These are phyloP conservation scores for Arachis hypogaea DNA, from an alignment of 306 rosid genomes.

Conservation along the genomic window DNA sequence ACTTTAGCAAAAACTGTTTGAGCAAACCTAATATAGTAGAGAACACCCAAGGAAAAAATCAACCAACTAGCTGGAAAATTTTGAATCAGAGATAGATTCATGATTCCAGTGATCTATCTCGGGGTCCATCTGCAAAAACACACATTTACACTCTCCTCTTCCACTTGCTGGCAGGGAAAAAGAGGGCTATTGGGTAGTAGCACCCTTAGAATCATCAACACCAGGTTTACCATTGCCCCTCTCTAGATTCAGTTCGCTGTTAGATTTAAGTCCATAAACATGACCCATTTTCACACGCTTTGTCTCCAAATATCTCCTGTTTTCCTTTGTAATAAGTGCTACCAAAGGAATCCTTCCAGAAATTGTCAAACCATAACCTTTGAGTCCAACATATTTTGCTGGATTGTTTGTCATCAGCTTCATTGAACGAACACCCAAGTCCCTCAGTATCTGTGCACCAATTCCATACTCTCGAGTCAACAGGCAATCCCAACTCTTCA, in stretches of 20 bases:
- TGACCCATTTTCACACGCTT: conserved; percentile 85
- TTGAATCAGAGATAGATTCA: conserved; percentile 15
- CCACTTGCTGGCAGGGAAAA: neutral
- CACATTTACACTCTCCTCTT: too few species aligned
- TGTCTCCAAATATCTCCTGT: conserved; percentile 74
- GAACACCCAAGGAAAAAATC: conserved; percentile 38
- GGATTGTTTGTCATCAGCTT: conserved; percentile 94
- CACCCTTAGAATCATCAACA: conserved; percentile 45
- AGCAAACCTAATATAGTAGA: conserved; percentile 8
- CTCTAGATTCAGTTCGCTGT: conserved; percentile 42
- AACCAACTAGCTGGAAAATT: conserved; percentile 26
- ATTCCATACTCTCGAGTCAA: conserved; percentile 96
- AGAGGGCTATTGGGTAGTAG: conserved; percentile 37
- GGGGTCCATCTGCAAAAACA: neutral
- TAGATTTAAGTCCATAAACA: conserved; percentile 53
- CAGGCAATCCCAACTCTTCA: conserved; percentile 92
- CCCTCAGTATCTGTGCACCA: conserved; percentile 89
- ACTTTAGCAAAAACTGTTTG: conserved; percentile 21
- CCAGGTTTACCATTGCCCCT: conserved; percentile 43
- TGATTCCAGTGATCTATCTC: neutral
- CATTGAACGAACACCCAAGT: conserved; percentile 83
- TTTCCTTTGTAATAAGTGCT: conserved; percentile 74
- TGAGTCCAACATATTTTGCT: conserved; percentile 74
- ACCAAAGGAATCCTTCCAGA: conserved; percentile 78
- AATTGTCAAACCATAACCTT: conserved; percentile 81